These are phyloP conservation scores for Papiliotrema terrestris DNA, from an alignment of 1,284 basidiomycete species.

Conservation along the genomic window DNA sequence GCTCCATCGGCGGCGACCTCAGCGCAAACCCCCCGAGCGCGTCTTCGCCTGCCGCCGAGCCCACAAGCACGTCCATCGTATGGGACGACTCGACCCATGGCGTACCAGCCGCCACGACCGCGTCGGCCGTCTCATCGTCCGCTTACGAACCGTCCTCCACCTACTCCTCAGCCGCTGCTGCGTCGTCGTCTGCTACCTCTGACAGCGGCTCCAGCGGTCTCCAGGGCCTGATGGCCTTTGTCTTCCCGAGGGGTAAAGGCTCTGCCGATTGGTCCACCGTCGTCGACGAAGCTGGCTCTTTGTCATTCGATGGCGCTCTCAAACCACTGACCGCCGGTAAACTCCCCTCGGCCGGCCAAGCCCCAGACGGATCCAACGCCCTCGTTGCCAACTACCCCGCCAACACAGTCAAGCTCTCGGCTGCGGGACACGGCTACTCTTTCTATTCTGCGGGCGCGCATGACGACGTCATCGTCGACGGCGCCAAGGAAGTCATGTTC, in stretches of 20 bases:
- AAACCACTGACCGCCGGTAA: conserved; percentile 35
- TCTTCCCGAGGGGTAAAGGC: conserved; percentile 4
- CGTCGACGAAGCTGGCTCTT: not conserved
- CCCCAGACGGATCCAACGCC: conserved; percentile 40
- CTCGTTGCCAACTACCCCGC: conserved; percentile 38
- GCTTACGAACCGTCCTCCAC: conserved; percentile 4
- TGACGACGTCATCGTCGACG: conserved; percentile 24
- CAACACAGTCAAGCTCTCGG: conserved; percentile 25
- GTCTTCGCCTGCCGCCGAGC: not conserved
- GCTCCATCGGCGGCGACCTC: not conserved
- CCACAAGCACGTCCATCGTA: not conserved
- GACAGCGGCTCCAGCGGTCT: not conserved
- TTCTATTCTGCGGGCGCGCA: conserved; percentile 37
- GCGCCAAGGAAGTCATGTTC: conserved; percentile 39
- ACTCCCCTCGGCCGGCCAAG: conserved; percentile 22
- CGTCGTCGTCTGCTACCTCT: not conserved
- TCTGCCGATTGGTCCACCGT: conserved; percentile 4
- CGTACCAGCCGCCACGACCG: not conserved
- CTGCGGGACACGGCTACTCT: conserved; percentile 28
- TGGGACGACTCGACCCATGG: not conserved
- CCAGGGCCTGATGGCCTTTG: not conserved
- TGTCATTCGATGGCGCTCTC: conserved; percentile 23
- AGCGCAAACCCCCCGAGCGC: not conserved
- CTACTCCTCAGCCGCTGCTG: conserved; percentile 1
- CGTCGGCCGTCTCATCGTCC: not conserved